These are phyloP conservation scores for Mycena chlorophos DNA, from an alignment of 768 basidiomycete species.

Conservation along the genomic window DNA sequence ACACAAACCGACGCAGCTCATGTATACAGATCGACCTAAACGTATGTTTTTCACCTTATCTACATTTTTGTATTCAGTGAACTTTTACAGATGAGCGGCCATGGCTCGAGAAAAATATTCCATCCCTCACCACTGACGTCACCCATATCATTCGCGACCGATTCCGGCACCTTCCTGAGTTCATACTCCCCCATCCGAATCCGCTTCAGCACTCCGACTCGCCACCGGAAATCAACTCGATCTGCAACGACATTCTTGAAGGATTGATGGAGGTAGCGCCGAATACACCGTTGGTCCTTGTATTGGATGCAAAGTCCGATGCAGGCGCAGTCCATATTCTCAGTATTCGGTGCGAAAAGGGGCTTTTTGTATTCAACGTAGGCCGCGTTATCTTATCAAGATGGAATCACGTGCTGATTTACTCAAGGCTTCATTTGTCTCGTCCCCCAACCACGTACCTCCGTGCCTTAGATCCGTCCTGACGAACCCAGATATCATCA, in stretches of 20 bases:
- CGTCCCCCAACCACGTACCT: not conserved
- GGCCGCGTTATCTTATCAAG: not conserved
- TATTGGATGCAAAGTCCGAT: too few relatives aligned
- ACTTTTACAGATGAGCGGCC: not conserved
- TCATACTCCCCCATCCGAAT: not conserved
- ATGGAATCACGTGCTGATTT: not conserved
- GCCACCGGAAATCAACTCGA: not conserved
- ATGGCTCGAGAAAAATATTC: not conserved
- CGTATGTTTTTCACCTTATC: not conserved
- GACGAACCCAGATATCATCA: slow-evolving; percentile 8
- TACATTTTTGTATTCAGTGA: not conserved
- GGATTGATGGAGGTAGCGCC: too few relatives aligned
- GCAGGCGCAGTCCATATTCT: too few relatives aligned
- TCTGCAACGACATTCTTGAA: too few relatives aligned
- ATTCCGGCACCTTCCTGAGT: not conserved
- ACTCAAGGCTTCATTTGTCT: not conserved
- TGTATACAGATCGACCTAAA: not conserved
- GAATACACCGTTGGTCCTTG: too few relatives aligned
- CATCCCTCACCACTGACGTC: not conserved
- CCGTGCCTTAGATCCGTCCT: slow-evolving; percentile 5
- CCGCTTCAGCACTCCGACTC: not conserved
- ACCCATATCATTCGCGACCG: not conserved
- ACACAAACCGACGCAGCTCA: not conserved
- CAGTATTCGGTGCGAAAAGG: too few relatives aligned
- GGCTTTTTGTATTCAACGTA: slow-evolving; percentile 9